Evolutionary conservation across 768 basidiomycete species (phyloP), one percentile per base, ranked within the genome.

Genomic region (Boletus coccyginus): DNA sequence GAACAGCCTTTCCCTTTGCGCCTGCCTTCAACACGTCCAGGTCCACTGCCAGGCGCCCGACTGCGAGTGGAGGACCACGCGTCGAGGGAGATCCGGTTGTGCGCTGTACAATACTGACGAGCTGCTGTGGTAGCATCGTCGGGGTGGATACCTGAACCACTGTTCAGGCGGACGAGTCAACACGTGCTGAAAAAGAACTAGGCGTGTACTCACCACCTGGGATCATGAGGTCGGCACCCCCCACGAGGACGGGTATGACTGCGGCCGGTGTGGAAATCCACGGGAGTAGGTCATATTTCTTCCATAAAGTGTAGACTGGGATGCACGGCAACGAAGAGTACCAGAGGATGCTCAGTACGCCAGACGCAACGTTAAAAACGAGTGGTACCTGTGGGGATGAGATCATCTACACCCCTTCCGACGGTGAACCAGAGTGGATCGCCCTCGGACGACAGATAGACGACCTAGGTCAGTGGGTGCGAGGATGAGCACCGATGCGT

Each of bases 141-240:
- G 54, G 62, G 2, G 73, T 74, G 19, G 83, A 71, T 59, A 78
- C 76, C 65, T 82, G 79, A 42, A 88, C 74, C 58, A 90, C 88
- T 90, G 67, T 17, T 7, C 16, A 17, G 48, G 29, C 31, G 17
- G 50, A 19, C 29, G n/a, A 12, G 33, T 33, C 41, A 21, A 21
- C 21, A 45, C 17, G 43, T 41, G 14, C 27, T n/a, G 16, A 14
- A 17, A 38, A 45, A 39, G 13, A 19, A 17, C 16, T 6, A 6
- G 14, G 27, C 1, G 16, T 35, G 24, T 44, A 75, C 85, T 66
- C 66, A 88, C 89, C 88, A 71, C 91, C 92, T 5, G 92, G 90
- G 35, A 89, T 84, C 90, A 94, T 93, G 9, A 94, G 79, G 73
- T 94, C 91, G 0, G 92, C 90, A n/a, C 92, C 92, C 11, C 82